Conservation (phyloP, 2,329 filamentous ascomycete genomes). For the Fusarium piperis region DNA sequence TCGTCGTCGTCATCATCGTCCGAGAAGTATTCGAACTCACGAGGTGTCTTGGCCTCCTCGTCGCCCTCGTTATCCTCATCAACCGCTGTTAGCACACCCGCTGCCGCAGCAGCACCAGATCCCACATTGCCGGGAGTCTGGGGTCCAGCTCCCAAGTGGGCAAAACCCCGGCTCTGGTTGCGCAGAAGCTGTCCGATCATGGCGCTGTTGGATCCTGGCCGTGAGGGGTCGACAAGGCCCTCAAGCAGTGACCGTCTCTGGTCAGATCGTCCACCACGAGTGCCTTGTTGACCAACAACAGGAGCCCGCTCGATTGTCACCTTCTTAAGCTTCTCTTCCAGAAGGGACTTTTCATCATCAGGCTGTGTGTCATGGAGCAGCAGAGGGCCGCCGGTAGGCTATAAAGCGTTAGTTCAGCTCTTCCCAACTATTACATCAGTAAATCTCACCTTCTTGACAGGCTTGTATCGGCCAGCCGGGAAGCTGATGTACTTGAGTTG, state of each 20-base stretch:
- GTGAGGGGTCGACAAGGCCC: slow-evolving; percentile 46
- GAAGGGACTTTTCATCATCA: slow-evolving; percentile 78
- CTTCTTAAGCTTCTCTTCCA: slow-evolving; percentile 95
- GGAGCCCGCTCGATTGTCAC: slow-evolving; percentile 70
- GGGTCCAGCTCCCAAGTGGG: slow-evolving; percentile 36
- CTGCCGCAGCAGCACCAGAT: slow-evolving; percentile 74
- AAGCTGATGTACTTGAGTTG: slow-evolving; percentile 98
- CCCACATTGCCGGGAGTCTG: slow-evolving; percentile 51
- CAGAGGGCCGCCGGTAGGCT: slow-evolving; percentile 94
- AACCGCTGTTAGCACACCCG: slow-evolving; percentile 83
- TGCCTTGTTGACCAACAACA: slow-evolving; percentile 56
- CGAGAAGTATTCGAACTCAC: slow-evolving; percentile 82
- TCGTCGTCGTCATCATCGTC: slow-evolving; percentile 70
- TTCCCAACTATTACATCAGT: neutral
- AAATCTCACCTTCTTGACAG: slow-evolving; percentile 79
- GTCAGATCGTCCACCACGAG: slow-evolving; percentile 46
- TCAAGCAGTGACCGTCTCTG: slow-evolving; percentile 49
- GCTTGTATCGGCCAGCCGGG: slow-evolving; percentile 88
- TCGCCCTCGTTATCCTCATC: slow-evolving; percentile 84
- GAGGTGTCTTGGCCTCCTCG: slow-evolving; percentile 75
- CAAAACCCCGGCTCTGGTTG: slow-evolving; percentile 50
- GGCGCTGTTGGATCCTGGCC: slow-evolving; percentile 45
- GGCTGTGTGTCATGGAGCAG: slow-evolving; percentile 88
- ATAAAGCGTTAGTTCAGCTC: slow-evolving; percentile 37
- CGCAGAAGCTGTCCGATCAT: slow-evolving; percentile 57